Conservation (phyloP, 805 yeast genomes). For the Candida endomychidarum region DNA sequence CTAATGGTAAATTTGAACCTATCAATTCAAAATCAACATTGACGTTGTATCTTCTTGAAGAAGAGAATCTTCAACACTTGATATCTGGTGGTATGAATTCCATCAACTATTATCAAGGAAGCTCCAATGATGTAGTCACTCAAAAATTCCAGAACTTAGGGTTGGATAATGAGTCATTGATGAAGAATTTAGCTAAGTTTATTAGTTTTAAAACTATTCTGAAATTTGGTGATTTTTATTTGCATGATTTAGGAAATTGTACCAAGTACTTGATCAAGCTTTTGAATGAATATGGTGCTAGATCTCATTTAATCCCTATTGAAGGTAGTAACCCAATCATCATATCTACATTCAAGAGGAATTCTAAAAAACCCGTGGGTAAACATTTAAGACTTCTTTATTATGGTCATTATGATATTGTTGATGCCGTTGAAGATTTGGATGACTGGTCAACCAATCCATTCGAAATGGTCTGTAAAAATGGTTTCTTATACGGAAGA, state of each 20-base stretch:
- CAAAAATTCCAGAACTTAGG: slow-evolving; percentile 1
- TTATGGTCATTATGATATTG: slow-evolving; percentile 97
- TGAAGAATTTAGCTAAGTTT: slow-evolving; percentile 58
- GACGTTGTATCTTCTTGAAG: slow-evolving; percentile 8
- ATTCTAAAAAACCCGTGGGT: slow-evolving; percentile 17
- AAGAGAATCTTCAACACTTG: neutral
- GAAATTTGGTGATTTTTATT: slow-evolving; percentile 60
- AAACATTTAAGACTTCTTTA: slow-evolving; percentile 56
- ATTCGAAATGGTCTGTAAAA: slow-evolving; percentile 66
- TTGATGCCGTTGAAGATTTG: slow-evolving; percentile 62
- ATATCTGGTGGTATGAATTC: slow-evolving; percentile 14
- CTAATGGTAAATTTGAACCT: slow-evolving; percentile 23
- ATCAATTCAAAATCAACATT: slow-evolving; percentile 10
- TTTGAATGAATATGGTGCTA: slow-evolving; percentile 68
- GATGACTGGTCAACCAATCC: slow-evolving; percentile 79
- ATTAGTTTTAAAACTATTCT: slow-evolving; percentile 79
- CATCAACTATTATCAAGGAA: slow-evolving; percentile 16
- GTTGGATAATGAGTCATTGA: slow-evolving; percentile 32
- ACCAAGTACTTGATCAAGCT: slow-evolving; percentile 70
- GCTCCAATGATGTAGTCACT: slow-evolving; percentile 10
- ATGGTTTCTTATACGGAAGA: slow-evolving; percentile 87
- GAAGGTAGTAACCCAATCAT: slow-evolving; percentile 83
- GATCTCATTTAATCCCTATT: slow-evolving; percentile 67
- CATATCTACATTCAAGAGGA: slow-evolving; percentile 63
- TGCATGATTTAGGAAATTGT: slow-evolving; percentile 83